These are phyloP conservation scores for Saururus chinensis DNA, from an alignment of 164 flowering plant genomes.

Conservation along the genomic window DNA sequence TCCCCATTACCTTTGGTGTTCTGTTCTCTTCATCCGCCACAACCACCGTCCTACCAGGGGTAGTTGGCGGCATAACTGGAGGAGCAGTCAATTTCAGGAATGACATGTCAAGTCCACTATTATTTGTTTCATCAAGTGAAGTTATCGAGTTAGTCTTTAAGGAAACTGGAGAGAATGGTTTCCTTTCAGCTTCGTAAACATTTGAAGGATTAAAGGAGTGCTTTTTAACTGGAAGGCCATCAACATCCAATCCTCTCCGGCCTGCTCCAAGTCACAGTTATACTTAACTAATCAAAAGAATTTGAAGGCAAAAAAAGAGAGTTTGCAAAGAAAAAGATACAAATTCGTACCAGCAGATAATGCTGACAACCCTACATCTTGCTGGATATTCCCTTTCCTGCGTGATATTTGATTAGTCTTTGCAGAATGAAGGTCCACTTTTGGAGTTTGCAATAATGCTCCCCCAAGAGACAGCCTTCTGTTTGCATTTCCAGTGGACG, in stretches of 20 bases:
- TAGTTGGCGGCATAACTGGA: slow-evolving; percentile 23
- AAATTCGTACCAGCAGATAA: slow-evolving; percentile 34
- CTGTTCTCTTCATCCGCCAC: slow-evolving; percentile 26
- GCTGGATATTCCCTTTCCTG: slow-evolving; percentile 30
- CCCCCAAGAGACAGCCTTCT: not conserved
- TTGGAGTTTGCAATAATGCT: not conserved
- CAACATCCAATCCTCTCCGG: slow-evolving; percentile 56
- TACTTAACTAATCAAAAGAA: not conserved
- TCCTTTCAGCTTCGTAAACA: slow-evolving; percentile 49
- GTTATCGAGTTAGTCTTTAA: slow-evolving; percentile 34
- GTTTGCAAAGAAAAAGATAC: not conserved
- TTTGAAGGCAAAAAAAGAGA: not conserved
- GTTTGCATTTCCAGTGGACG: not conserved
- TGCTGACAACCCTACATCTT: slow-evolving; percentile 27
- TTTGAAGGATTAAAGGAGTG: slow-evolving; percentile 28
- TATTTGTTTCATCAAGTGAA: slow-evolving; percentile 29
- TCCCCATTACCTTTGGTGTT: slow-evolving; percentile 38
- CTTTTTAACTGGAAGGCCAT: slow-evolving; percentile 37
- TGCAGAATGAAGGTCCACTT: not conserved
- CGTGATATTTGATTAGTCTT: not conserved
- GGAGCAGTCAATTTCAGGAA: slow-evolving; percentile 15
- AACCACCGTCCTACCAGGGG: slow-evolving; percentile 14
- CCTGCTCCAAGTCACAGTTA: slow-evolving; percentile 18
- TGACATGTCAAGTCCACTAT: slow-evolving; percentile 15
- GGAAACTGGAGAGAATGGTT: slow-evolving; percentile 78